phyloP scores from a whole-genome alignment of 352 stramenopile genomes.

The Globisporangium echinulatum region DNA sequence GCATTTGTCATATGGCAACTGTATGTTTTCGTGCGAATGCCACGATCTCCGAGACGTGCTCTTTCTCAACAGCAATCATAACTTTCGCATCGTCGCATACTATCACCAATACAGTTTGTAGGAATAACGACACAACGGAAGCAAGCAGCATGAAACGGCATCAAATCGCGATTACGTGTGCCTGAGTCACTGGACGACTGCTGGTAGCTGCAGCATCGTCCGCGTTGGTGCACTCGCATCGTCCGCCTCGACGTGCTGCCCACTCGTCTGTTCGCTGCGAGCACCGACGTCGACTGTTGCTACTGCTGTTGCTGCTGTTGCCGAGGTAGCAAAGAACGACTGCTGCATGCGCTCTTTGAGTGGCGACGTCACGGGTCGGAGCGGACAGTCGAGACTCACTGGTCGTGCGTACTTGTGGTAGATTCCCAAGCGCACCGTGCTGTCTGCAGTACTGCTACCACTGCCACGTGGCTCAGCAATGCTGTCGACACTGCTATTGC shows the following conservation, averaged over 20 bases:
- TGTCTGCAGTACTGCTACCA: background rate
- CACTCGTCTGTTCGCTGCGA: no score
- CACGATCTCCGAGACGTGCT: background rate
- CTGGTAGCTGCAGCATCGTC: no score
- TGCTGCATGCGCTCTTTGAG: constrained; percentile 27
- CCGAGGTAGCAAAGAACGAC: constrained; percentile 20
- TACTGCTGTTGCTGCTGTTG: background rate
- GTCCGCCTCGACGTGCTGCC: no score
- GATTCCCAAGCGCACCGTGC: constrained; percentile 22
- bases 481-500: background rate
- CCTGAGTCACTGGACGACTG: no score
- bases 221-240: no score
- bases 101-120: no score
- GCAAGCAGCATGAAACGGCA: no score
- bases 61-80: background rate
- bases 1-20: background rate
- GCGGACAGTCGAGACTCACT: constrained; percentile 8
- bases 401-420: constrained; percentile 32
- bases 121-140: no score
- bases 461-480: background rate
- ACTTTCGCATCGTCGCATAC: background rate
- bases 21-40: no score
- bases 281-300: background rate
- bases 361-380: constrained; percentile 24
- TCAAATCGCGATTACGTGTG: no score